Evolutionary conservation across 179 eudicot genomes (phyloP).

Genomic region (Silene noctiflora): DNA sequence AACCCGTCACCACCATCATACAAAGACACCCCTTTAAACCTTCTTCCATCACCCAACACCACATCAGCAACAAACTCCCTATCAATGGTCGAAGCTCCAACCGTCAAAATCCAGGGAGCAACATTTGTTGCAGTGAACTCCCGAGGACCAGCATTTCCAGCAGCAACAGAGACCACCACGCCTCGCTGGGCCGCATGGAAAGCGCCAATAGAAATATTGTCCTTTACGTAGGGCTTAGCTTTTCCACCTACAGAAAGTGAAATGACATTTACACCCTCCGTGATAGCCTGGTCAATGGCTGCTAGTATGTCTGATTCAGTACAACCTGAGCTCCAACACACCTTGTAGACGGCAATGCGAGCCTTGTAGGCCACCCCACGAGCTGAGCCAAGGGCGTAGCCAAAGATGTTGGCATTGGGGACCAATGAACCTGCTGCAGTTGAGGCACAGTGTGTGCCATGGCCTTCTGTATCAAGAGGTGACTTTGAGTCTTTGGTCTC

Average conservation of each 20-base stretch:
- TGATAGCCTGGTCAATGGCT: conserved; percentile 72
- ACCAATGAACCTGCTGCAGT: conserved; percentile 85
- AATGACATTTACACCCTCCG: conserved; percentile 75
- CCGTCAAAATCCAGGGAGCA: conserved; percentile 92
- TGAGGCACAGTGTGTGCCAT: conserved; percentile 90
- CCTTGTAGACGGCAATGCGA: conserved; percentile 77
- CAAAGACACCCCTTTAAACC: conserved; percentile 62
- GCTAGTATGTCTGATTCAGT: conserved; percentile 74
- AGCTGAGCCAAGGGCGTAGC: conserved; percentile 70
- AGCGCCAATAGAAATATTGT: conserved; percentile 78
- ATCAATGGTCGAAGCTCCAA: conserved; percentile 87
- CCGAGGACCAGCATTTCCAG: conserved; percentile 79
- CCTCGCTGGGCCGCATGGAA: conserved; percentile 62
- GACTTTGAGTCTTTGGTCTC: conserved; percentile 49
- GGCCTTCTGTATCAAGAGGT: conserved; percentile 87
- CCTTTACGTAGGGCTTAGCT: conserved; percentile 51
- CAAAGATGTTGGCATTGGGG: conserved; percentile 48
- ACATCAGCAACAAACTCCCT: conserved; percentile 85
- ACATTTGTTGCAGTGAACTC: conserved; percentile 64
- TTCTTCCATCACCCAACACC: conserved; percentile 71
- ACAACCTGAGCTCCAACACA: conserved; percentile 80
- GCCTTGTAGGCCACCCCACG: conserved; percentile 87
- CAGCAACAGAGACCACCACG: conserved; percentile 69
- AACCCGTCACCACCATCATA: conserved; percentile 51
- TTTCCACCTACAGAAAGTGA: conserved; percentile 76